These are phyloP conservation scores for Trichoderma arundinaceum DNA, from an alignment of 2,329 filamentous ascomycete species.

Conservation along the genomic window DNA sequence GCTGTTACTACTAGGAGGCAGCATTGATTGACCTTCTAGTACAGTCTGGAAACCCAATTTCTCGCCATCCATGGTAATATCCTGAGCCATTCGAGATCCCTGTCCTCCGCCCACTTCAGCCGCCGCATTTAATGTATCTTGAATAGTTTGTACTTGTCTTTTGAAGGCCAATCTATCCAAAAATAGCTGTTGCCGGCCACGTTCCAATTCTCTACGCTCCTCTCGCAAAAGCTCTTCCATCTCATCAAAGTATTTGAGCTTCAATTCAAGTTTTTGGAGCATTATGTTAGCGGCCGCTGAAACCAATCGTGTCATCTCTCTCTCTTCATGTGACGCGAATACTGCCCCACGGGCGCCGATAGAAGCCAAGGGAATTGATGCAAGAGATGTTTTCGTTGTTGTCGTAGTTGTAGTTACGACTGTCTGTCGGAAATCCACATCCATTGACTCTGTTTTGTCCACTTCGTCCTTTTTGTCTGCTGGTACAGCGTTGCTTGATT, in stretches of 20 bases:
- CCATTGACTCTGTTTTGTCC: conserved; percentile 64
- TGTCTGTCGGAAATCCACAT: conserved; percentile 63
- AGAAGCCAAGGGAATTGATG: conserved; percentile 82
- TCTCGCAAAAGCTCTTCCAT: conserved; percentile 92
- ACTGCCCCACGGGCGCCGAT: conserved; percentile 85
- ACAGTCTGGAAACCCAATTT: conserved; percentile 60
- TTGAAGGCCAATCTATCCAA: conserved; percentile 90
- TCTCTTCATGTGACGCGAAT: conserved; percentile 93
- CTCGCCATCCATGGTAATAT: conserved; percentile 55
- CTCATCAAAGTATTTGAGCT: conserved; percentile 94
- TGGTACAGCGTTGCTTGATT: conserved; percentile 48
- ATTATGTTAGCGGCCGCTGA: conserved; percentile 91
- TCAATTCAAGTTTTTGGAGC: conserved; percentile 94
- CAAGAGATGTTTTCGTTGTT: conserved; percentile 57
- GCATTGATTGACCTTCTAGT: conserved; percentile 52
- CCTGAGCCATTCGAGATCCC: conserved; percentile 55
- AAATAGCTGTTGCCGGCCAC: conserved; percentile 90
- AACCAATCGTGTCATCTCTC: conserved; percentile 92
- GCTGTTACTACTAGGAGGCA: conserved; percentile 61
- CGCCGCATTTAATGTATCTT: conserved; percentile 72
- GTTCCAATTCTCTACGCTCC: conserved; percentile 90
- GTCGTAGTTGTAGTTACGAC: conserved; percentile 59
- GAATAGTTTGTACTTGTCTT: conserved; percentile 80
- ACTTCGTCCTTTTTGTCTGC: conserved; percentile 63
- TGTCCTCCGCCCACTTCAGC: conserved; percentile 56